Evolutionary conservation across 1,284 basidiomycete genomes (phyloP), one percentile per base, ranked within the genome.

Genomic region (Ceratobasidium theobromae): DNA sequence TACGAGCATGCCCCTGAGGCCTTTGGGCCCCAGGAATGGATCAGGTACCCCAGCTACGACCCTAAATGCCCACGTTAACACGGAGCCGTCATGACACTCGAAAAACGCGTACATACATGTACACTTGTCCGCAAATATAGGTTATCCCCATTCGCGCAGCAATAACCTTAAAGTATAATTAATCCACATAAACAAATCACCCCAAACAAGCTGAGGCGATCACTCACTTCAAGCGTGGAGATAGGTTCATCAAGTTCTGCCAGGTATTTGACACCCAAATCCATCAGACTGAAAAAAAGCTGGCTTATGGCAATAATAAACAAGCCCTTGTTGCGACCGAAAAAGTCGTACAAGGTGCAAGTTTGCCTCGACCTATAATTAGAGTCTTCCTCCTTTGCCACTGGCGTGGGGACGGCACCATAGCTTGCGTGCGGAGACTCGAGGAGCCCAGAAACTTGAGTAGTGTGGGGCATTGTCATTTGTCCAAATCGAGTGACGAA

Each of bases 11-110:
- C 21, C 38, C 16, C 69, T 53, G 9, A 68, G 38, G 4, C 65
- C 69, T 28, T 55, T 53, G 21, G 69, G 69, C 8, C 69, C 69
- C 1, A 70, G 35, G 14, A 69, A 23, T 27, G 69, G 68, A 40
- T 66, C 11, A 1, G 69, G 64, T 3, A 70, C 41, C 1, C 32
- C 32, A 4, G 45, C 2, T 9, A 27, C 30, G n/a, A 60, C 21
- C 57, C 45, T 49, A n/a, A n/a, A 18, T 4, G 16, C 16, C 8
- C 11, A 23, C 23, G 4, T 38, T 8, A 8, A 8, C 8, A 38
- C 16, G 9, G 8, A 8, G 8, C 8, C 8, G 16, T 38, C 16
- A n/a, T n/a, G n/a, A 38, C 16, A 16, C 35, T n/a, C 8, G 16
- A 38, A 16, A 18, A 5, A 11, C 6, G 32, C 3, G 43, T 45